Evolutionary conservation across 2,329 filamentous ascomycete species (phyloP), one percentile per base, ranked within the genome.

Genomic region (Zopfia rhizophila): DNA sequence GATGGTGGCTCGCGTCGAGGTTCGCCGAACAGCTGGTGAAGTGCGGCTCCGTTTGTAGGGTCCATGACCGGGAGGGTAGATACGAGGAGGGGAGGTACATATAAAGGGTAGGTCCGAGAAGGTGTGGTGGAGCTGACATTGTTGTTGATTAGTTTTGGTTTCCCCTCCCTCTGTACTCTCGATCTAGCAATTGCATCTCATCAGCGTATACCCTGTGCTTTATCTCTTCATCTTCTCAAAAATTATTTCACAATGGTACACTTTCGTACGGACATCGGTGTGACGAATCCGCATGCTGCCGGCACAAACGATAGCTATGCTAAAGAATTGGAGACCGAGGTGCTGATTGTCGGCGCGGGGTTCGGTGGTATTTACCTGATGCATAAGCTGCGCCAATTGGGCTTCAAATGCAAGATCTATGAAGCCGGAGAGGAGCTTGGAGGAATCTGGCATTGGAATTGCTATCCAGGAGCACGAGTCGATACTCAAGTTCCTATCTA

Each of bases 401-500:
- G 72, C 11, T 67, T 72, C 54, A 70, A 70, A 3, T 70, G 66
- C 52, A 70, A 72, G 48, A 73, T 75, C 13, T 70, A 65, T 36
- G 69, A 75, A 48, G 72, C 72, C 32, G 72, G 72, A 12, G 61
- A 63, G 29, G 68, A 72, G 13, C 63, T 76, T 7, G 75, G 75
- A 11, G 74, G 75, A 3, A 72, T 73, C n/a, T 75, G 72, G 72
- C 67, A 73, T 46, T 75, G 73, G 73, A 76, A 76, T 32, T 68
- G 72, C 38, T 76, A 76, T 38, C 72, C 72, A 3, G 69, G 77
- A 3, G 77, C 77, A 6, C 66, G 75, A n/a, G 77, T 79, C 4
- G 77, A 79, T 45, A 74, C 71, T 0, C 71, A 75, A 53, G 66
- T 73, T 1, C 77, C 77, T 0, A 71, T 78, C 14, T 80, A 80